Base-by-base conservation (phyloP, 2,329 filamentous ascomycete genomes). In the Aspergillus jensenii region DNA sequence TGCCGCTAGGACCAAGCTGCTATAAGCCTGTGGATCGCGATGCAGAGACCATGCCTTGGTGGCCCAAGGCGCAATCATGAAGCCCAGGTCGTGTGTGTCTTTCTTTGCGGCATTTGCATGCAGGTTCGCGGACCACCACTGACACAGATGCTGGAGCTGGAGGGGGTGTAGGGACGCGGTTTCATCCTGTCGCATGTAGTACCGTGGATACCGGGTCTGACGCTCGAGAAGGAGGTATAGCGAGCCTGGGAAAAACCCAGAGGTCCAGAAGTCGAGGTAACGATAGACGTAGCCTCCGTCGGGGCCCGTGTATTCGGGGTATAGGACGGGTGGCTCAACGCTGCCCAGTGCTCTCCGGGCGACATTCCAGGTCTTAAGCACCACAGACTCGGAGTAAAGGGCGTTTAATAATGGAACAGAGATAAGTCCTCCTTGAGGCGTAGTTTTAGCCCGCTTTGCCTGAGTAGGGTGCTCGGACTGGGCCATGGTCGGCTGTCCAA, bases 31-130 rank as follows among this genome's bases (percentile, higher is more conserved):
- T 2, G 51, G 17, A 41, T 81, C 77, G 2, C 68, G 67, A 1
- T 76, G 66, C 5, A 83, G 65, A 40, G 82, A 78, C 76, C 77
- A 84, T 27, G 81, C 77, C 27, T 76, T 71, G 21, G 76, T 74
- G 0, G 82, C 64, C 1, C 79, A 76, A 0, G 81, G 81, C 51
- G 78, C 75, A 4, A 83, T 75, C 25, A 84, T 84, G 62, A 84
- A 84, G 0, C 81, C 80, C 58, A 84, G 75, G 43, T 84, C 82
- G 56, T 84, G 82, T 0, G 81, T 84, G 54, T 83, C 79, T 4
- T 73, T 82, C 31, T 79, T 75, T 58, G 58, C 67, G 8, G 74
- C 66, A 69, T 78, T 78, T 15, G 48, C 60, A 49, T 78, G 72
- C 0, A 79, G 60, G 47, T 68, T 71, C 40, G 67, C 61, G 3